Base-by-base conservation (phyloP, 2,329 filamentous ascomycete genomes). In the Chrysoporthe deuterocubensis region DNA sequence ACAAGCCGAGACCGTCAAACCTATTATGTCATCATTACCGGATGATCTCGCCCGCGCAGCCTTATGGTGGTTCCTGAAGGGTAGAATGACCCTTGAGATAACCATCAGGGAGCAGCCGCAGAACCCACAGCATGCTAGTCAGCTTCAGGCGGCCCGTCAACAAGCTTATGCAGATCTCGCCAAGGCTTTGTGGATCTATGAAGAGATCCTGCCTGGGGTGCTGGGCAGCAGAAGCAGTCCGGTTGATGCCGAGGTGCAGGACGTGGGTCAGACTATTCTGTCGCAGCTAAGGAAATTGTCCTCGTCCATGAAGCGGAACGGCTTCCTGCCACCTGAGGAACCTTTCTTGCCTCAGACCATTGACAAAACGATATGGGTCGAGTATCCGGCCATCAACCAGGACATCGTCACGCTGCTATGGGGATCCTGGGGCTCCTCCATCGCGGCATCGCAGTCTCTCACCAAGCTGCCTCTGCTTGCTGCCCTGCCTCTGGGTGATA, bases 51-150 rank as follows among this genome's bases (percentile, higher is more conserved):
- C 91, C 11, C 86, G 92, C 67, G 90, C 89, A 34, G 90, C 89
- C 3, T 82, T 92, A 0, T 97, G 94, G 94, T 97, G 94, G 94
- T 96, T 97, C 74, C 76, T 97, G 58, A 91, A 88, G 72, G 94
- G 94, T 26, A 89, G 94, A 70, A 87, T 90, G 74, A 89, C 89
- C 11, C 83, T 97, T 63, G 94, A 97, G 76, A 78, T 81, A 14
- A 83, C 90, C 50, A 89, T 96, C 59, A 86, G 92, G 69, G 89
- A 88, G 64, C 85, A 87, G 7, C 85, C 89, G 42, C 79, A 82
- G 46, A 83, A 79, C 54, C 82, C 85, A 4, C 84, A 88, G 69
- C 81, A 79, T 9, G 81, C 87, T 71, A 81, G 84, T 75, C 80
- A 85, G 73, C 85, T 82, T 71, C 82, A 87, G 71, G 81, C 85